phyloP scores from a whole-genome alignment of 202 grass and related monocot genomes.

The Zizania palustris region DNA sequence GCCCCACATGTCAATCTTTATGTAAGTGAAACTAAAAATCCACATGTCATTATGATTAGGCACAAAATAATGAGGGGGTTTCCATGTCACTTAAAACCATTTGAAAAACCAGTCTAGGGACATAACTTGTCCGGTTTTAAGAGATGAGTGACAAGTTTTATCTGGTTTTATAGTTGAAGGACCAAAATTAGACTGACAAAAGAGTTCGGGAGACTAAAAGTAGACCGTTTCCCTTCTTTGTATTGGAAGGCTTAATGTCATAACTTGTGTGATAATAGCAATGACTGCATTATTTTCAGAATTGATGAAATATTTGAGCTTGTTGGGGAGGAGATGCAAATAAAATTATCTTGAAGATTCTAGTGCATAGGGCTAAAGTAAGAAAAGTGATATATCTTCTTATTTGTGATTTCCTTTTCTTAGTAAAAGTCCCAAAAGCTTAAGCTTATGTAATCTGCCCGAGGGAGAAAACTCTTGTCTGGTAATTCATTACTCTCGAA shows the following conservation, averaged over 20 bases:
- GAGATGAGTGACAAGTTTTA: too few relatives aligned
- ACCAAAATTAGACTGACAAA: too few relatives aligned
- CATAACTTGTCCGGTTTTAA: too few relatives aligned
- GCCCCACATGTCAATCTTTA: too few relatives aligned
- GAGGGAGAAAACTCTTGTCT: neutral
- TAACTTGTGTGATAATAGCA: neutral
- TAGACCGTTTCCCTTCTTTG: too few relatives aligned
- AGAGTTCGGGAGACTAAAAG: too few relatives aligned
- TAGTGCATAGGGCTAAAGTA: neutral
- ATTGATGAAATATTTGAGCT: conserved; percentile 72
- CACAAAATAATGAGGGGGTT: too few relatives aligned
- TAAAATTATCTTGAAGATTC: conserved; percentile 53
- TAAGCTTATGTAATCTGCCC: conserved; percentile 12
- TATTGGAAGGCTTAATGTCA: neutral
- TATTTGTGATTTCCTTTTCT: conserved; percentile 10
- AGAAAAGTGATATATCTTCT: conserved; percentile 2
- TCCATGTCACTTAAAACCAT: too few relatives aligned
- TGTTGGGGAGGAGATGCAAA: conserved; percentile 64
- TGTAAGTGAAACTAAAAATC: too few relatives aligned
- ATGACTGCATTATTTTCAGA: conserved; percentile 48
- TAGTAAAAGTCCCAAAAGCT: neutral
- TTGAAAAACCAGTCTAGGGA: too few relatives aligned
- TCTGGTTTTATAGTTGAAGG: too few relatives aligned
- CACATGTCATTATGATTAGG: too few relatives aligned
- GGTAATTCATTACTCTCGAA: conserved; percentile 1